Percentiles rank a stretch among this genome's conserved stretches.
phyloP scores from a whole-genome alignment of 371 early-diverging fungal species.

The Apophysomyces sp. region DNA sequence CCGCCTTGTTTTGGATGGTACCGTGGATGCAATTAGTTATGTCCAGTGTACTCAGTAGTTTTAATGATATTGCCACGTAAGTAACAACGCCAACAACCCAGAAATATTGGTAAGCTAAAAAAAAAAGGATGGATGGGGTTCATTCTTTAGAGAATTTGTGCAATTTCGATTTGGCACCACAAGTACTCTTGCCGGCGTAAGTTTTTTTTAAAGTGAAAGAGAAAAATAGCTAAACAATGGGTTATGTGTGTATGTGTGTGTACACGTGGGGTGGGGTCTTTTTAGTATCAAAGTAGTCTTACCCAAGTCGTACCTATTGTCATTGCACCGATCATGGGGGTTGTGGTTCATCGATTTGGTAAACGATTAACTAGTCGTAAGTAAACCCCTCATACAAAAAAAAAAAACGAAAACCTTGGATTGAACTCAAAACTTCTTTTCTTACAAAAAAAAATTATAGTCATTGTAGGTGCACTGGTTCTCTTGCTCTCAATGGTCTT shows the following conservation, averaged over 20 bases:
- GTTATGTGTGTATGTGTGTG: too few relatives aligned
- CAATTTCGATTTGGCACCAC: conserved; percentile 43
- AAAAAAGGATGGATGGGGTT: too few relatives aligned
- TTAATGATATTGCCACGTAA: conserved; percentile 49
- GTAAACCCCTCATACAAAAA: neutral
- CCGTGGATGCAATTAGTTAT: conserved; percentile 44
- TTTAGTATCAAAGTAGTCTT: conserved; percentile 55
- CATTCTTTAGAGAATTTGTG: conserved; percentile 33
- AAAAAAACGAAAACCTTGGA: neutral
- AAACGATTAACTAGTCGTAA: conserved; percentile 38
- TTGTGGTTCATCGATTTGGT: conserved; percentile 53
- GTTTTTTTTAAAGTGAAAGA: conserved; percentile 5
- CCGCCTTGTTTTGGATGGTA: conserved; percentile 45
- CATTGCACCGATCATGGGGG: conserved; percentile 50
- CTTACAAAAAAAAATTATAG: conserved; percentile 14
- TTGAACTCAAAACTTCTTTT: neutral
- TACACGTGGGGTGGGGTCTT: neutral
- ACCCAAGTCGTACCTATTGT: conserved; percentile 56
- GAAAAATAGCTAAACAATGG: too few relatives aligned
- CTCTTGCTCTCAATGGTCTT: conserved; percentile 33
- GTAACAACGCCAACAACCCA: too few relatives aligned
- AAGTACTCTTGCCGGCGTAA: conserved; percentile 46
- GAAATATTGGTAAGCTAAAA: too few relatives aligned
- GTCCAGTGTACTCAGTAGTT: conserved; percentile 48
- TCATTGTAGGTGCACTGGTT: conserved; percentile 34